phyloP scores from a whole-genome alignment of 208 protist species.

The Zelonia costaricensis region DNA sequence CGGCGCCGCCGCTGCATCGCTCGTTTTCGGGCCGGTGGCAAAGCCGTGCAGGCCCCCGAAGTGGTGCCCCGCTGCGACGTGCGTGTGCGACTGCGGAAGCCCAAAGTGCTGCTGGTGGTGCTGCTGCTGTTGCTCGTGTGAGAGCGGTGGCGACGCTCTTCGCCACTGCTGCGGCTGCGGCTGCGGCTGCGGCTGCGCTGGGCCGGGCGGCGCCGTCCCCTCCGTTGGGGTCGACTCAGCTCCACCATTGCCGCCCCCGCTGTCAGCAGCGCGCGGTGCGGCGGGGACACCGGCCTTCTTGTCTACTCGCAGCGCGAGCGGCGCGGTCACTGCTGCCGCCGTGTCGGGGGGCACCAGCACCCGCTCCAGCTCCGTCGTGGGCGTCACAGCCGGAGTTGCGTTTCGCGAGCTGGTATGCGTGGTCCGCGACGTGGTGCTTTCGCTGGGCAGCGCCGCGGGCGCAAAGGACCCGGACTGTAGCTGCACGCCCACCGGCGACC shows the following conservation, averaged over 20 bases:
- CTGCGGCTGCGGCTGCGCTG: too few species aligned
- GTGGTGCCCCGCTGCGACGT: neutral
- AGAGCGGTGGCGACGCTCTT: neutral
- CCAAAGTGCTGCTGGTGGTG: neutral
- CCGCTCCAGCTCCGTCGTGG: conserved; percentile 17
- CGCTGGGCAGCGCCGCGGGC: neutral
- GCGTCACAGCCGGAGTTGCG: conserved; percentile 7
- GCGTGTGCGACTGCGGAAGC: conserved; percentile 1
- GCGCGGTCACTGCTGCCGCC: neutral
- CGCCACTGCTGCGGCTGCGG: neutral
- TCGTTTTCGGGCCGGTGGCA: neutral
- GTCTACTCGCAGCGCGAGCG: too few species aligned
- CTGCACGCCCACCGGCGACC: too few species aligned
- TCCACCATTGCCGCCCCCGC: too few species aligned
- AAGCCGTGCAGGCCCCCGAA: neutral
- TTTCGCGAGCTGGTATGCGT: neutral
- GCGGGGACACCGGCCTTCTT: too few species aligned
- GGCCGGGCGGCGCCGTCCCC: too few species aligned
- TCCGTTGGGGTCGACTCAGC: too few species aligned
- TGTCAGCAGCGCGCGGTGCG: too few species aligned
- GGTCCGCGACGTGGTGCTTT: neutral
- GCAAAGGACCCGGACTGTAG: too few species aligned
- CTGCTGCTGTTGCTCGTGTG: neutral
- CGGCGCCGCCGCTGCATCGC: too few species aligned
- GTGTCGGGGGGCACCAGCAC: neutral